Evolutionary conservation across 306 rosid species (phyloP).

Genomic region (Arachis hypogaea): DNA sequence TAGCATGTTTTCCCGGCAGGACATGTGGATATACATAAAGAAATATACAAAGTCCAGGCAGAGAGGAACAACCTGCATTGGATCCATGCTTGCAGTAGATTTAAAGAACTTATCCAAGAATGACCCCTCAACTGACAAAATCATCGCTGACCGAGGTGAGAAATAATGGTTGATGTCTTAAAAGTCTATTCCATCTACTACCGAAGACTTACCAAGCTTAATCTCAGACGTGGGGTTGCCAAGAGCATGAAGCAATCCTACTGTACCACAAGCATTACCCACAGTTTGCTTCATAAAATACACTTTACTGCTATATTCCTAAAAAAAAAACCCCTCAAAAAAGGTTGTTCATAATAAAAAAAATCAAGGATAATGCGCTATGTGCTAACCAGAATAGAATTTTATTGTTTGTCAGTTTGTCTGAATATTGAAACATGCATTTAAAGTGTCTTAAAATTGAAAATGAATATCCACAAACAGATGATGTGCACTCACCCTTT

Average conservation of each 20-base stretch:
- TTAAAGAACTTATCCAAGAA: slow-evolving; percentile 82
- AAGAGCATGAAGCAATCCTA: slow-evolving; percentile 95
- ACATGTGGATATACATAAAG: slow-evolving; percentile 1
- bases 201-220: slow-evolving; percentile 65
- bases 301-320: slow-evolving; percentile 67
- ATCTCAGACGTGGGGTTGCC: slow-evolving; percentile 79
- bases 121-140: slow-evolving; percentile 75
- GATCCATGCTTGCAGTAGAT: slow-evolving; percentile 78
- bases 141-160: slow-evolving; percentile 20
- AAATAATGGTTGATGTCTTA: slow-evolving; percentile 2
- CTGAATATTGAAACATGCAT: slow-evolving; percentile 11
- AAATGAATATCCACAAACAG: slow-evolving; percentile 19
- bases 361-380: not conserved
- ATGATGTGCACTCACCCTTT: slow-evolving; percentile 50
- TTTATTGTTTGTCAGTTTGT: slow-evolving; percentile 3
- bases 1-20: not conserved
- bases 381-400: slow-evolving; percentile 13
- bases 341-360: not conserved
- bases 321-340: slow-evolving; percentile 33
- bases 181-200: not conserved
- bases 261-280: slow-evolving; percentile 96
- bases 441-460: not conserved
- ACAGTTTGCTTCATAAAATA: slow-evolving; percentile 93
- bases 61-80: slow-evolving; percentile 63
- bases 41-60: slow-evolving; percentile 16